Percentiles rank a stretch among this genome's conserved stretches.
phyloP scores from a whole-genome alignment of 2,329 filamentous ascomycete species.

The Myriosclerotinia scirpicola region DNA sequence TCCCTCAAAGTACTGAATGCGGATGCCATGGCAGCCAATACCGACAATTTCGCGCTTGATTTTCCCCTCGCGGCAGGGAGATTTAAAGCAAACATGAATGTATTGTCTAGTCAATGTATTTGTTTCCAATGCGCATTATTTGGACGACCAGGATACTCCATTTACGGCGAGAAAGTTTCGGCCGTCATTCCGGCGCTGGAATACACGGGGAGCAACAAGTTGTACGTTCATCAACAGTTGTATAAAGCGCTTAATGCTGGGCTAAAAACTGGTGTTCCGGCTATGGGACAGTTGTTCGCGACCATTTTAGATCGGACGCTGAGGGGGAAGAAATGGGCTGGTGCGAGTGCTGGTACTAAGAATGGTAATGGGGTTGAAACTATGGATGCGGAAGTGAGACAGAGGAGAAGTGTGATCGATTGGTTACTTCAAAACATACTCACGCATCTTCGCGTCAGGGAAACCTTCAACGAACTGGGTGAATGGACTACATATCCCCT shows the following conservation, averaged over 20 bases:
- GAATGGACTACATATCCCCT: neutral
- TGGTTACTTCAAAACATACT: neutral
- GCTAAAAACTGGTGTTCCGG: neutral
- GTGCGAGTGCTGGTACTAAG: neutral
- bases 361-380: neutral
- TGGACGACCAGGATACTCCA: neutral
- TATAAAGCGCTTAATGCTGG: neutral
- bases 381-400: neutral
- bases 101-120: conserved; percentile 12
- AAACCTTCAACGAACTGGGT: neutral
- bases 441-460: neutral
- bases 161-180: neutral
- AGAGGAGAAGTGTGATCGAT: neutral
- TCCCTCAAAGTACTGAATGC: neutral
- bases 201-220: neutral
- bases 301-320: neutral
- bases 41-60: neutral
- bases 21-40: neutral
- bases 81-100: neutral
- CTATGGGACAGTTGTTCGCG: conserved; percentile 3
- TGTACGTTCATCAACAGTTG: neutral
- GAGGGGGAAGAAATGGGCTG: neutral
- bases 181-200: neutral
- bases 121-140: conserved; percentile 12
- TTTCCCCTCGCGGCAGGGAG: neutral